Evolutionary conservation across 2,329 filamentous ascomycete genomes (phyloP).

Genomic region (Torrubiella hemipterigena): DNA sequence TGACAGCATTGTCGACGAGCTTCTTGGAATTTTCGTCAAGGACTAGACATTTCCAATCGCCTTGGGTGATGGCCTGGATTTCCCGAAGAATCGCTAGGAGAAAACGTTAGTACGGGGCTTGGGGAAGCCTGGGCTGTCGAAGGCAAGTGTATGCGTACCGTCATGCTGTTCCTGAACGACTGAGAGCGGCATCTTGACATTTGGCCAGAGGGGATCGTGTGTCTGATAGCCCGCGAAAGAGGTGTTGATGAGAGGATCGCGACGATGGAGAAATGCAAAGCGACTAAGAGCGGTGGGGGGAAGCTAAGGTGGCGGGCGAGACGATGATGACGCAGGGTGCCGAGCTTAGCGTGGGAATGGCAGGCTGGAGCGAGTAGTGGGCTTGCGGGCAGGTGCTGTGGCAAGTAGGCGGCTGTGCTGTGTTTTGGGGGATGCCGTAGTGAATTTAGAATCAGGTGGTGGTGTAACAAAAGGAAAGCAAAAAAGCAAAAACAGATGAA

Average conservation of each 20-base stretch:
- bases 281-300: conserved; percentile 1
- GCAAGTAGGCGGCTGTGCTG: conserved; percentile 1
- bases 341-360: no score
- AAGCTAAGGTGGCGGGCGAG: no score
- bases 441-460: no score
- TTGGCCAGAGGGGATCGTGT: no score
- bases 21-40: conserved; percentile 75
- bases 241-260: conserved; percentile 5
- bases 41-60: conserved; percentile 94
- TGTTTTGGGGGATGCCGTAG: background rate
- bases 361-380: no score
- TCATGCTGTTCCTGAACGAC: conserved; percentile 71
- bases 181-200: conserved; percentile 65
- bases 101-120: conserved; percentile 9
- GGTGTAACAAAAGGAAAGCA: no score
- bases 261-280: conserved; percentile 3
- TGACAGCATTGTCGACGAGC: conserved; percentile 81
- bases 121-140: no score
- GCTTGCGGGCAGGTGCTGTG: no score
- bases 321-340: no score
- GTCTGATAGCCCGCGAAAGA: no score
- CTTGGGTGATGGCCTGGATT: conserved; percentile 66
- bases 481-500: no score
- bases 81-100: conserved; percentile 23
- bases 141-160: no score